Percentiles rank a stretch among this genome's conserved stretches.
Conservation (phyloP, 768 basidiomycete genomes). For the Sporobolomyces phaffii region DNA sequence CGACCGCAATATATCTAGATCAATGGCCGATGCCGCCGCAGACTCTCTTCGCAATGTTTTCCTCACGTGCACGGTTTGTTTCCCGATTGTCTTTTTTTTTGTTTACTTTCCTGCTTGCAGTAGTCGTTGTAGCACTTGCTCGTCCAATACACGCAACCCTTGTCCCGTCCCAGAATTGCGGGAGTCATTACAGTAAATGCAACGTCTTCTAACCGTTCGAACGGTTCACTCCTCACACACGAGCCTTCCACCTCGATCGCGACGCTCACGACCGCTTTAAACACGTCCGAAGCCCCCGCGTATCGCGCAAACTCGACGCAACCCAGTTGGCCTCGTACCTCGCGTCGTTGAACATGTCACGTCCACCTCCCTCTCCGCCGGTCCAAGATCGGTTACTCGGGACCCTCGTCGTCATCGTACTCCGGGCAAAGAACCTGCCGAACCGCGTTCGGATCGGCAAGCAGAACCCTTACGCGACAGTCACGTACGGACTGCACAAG, state of each 20-base stretch:
- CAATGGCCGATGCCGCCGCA: not conserved
- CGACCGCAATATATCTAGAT: conserved; percentile 22
- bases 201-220: too few species aligned
- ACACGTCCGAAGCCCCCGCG: too few species aligned
- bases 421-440: conserved; percentile 52
- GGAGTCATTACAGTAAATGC: too few species aligned
- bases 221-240: not conserved
- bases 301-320: too few species aligned
- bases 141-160: not conserved
- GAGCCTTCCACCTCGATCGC: too few species aligned
- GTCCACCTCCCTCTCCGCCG: conserved; percentile 1
- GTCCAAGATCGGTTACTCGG: conserved; percentile 53
- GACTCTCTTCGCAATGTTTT: not conserved
- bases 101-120: not conserved
- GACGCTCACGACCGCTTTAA: not conserved
- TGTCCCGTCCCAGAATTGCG: not conserved
- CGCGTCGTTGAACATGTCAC: not conserved
- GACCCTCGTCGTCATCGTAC: conserved; percentile 73
- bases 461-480: conserved; percentile 77
- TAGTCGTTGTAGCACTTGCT: not conserved
- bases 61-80: not conserved
- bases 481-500: conserved; percentile 58
- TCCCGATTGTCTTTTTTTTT: not conserved
- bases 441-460: conserved; percentile 70
- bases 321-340: too few species aligned